Conservation (phyloP, 2,329 filamentous ascomycete species). For the Hypoxylon sp. region DNA sequence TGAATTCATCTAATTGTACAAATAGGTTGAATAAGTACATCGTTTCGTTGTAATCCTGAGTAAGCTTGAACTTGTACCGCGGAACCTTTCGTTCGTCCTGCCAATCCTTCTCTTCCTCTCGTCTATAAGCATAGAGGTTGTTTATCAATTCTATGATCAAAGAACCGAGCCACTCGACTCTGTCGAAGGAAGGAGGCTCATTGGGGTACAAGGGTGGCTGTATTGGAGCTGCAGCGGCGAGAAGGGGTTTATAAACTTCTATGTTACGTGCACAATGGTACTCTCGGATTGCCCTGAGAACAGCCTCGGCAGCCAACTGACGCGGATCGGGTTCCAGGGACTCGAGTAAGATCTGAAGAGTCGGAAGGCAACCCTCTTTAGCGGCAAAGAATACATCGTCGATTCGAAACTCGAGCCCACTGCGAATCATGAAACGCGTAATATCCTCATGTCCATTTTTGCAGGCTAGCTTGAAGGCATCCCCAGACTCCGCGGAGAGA, state of each 20-base stretch:
- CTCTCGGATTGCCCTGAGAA: background rate
- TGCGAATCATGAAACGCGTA: background rate
- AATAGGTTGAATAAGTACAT: background rate
- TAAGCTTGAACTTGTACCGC: background rate
- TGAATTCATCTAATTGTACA: background rate
- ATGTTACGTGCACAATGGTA: background rate
- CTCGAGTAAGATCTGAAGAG: background rate
- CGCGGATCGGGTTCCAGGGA: background rate
- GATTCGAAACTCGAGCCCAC: background rate
- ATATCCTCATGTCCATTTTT: background rate
- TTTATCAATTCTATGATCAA: background rate
- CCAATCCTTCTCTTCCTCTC: background rate
- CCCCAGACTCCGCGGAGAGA: background rate
- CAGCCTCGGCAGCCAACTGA: background rate
- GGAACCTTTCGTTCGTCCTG: background rate
- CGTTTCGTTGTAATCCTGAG: background rate
- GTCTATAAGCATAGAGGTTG: background rate
- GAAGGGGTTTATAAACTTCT: background rate
- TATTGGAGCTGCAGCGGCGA: background rate
- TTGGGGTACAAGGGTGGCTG: background rate
- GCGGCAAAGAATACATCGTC: slow-evolving; percentile 6
- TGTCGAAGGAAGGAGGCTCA: background rate
- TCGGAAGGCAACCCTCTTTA: background rate
- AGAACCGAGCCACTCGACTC: background rate
- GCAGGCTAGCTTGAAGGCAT: background rate